Evolutionary conservation across 164 flowering plant species (phyloP).

Genomic region (Brasenia schreberi): DNA sequence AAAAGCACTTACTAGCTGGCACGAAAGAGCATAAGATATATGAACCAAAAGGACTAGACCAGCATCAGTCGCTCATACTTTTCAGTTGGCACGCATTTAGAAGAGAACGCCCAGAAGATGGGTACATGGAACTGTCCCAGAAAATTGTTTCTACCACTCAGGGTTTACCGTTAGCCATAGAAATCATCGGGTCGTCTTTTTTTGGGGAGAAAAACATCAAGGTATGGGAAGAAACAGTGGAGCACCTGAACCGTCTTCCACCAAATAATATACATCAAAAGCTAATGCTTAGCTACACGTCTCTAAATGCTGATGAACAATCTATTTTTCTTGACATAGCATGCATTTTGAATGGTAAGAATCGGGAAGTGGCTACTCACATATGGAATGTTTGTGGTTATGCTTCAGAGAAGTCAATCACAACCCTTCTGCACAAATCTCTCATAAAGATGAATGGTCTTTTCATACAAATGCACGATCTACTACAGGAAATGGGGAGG

Average conservation of each 20-base stretch:
- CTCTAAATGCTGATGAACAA: constrained; percentile 1
- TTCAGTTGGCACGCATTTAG: constrained; percentile 1
- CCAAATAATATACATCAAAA: background rate
- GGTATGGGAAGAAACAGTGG: constrained; percentile 5
- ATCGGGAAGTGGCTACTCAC: background rate
- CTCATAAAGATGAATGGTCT: background rate
- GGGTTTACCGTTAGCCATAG: constrained; percentile 9
- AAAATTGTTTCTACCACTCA: background rate
- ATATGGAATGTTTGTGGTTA: constrained; percentile 5
- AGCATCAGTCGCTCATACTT: background rate
- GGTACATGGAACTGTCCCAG: background rate
- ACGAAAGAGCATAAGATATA: background rate
- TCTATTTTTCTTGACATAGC: constrained; percentile 6
- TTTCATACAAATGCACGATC: background rate
- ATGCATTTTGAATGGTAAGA: constrained; percentile 9
- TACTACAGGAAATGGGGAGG: background rate
- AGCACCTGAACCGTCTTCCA: constrained; percentile 1
- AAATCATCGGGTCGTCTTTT: constrained; percentile 7
- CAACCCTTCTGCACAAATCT: background rate
- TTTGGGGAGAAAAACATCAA: background rate
- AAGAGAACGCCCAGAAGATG: background rate
- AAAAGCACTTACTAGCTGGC: background rate
- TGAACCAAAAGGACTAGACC: background rate
- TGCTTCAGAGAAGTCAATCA: background rate
- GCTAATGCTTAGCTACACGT: constrained; percentile 10